These are phyloP conservation scores for Hypoxylon sp. DNA, from an alignment of 2,329 filamentous ascomycete genomes.

Conservation along the genomic window DNA sequence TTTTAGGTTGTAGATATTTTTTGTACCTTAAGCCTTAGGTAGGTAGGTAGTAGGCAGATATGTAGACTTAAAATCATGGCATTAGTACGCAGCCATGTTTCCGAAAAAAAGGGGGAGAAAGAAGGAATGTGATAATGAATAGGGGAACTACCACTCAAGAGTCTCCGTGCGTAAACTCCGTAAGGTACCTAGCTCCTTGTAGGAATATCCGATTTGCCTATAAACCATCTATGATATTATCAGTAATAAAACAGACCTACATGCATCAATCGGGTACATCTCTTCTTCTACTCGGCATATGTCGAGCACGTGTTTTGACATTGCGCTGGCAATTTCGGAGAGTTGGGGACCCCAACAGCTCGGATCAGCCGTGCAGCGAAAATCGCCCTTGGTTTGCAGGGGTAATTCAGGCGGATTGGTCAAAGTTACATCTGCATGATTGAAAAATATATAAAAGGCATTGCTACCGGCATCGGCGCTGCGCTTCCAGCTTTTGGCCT, in stretches of 20 bases:
- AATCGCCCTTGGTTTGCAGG: slow-evolving; percentile 27
- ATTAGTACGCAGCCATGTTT: no score
- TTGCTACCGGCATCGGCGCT: slow-evolving; percentile 42
- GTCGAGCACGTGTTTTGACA: slow-evolving; percentile 5
- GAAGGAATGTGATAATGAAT: no score
- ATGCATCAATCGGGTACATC: neutral
- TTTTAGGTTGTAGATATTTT: no score
- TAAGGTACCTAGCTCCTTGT: neutral
- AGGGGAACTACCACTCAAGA: no score
- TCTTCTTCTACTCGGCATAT: slow-evolving; percentile 11
- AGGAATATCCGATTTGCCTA: neutral
- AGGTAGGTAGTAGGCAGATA: no score
- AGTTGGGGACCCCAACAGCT: slow-evolving; percentile 34
- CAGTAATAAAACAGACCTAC: neutral
- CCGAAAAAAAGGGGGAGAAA: no score
- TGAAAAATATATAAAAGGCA: slow-evolving; percentile 10
- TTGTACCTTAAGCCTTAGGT: no score
- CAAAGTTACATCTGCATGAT: slow-evolving; percentile 37
- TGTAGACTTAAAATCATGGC: no score
- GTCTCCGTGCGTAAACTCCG: no score
- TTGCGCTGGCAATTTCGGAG: slow-evolving; percentile 19
- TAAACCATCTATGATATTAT: neutral
- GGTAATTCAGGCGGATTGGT: slow-evolving; percentile 44
- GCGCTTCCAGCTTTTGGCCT: slow-evolving; percentile 18
- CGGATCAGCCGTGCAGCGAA: slow-evolving; percentile 38